Evolutionary conservation across 768 basidiomycete species (phyloP), one percentile per base, ranked within the genome.

Genomic region (Lentinula raphanica): DNA sequence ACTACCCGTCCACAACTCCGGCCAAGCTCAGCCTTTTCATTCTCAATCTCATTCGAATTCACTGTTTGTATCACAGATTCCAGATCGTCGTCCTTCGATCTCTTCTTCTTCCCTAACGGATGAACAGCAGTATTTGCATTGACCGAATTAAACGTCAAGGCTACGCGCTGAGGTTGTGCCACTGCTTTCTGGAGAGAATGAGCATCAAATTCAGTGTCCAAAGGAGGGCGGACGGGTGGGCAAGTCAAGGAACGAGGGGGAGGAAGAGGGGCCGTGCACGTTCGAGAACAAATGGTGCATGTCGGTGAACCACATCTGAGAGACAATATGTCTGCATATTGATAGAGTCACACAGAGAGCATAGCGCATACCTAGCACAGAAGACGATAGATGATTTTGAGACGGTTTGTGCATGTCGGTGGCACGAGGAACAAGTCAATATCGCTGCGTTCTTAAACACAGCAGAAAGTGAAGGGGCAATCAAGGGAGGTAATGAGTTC

Each of bases 361-460:
- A n/a, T 3, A 25, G 35, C 1, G 19, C 36, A 8, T 13, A 53
- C 50, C 50, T 53, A 13, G 50, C 50, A 53, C 50, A 53, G 9
- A 38, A 39, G 19, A 53, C 36, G 35, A 53, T 53, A 35, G 21
- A 53, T 19, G 50, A 53, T 53, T 31, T 53, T 8, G 50, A 53
- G 32, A 31, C 50, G 50, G 12, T 38, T 36, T 38, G 50, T 23
- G 50, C 50, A 23, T 23, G 50, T 6, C 50, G 50, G 36, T 53
- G 50, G 35, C 50, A 53, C 23, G 50, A 53, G 21, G 35, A 32
- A 27, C 50, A 53, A 12, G 49, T 31, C 21, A 21, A 36, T 35
- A 12, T 7, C 7, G 50, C 23, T 35, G 50, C 35, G 36, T 27
- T 53, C 35, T 36, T 53, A 31, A n/a, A 11, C 12, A 17, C 13